phyloP scores from a whole-genome alignment of 306 rosid genomes.

The Lagenaria siceraria region DNA sequence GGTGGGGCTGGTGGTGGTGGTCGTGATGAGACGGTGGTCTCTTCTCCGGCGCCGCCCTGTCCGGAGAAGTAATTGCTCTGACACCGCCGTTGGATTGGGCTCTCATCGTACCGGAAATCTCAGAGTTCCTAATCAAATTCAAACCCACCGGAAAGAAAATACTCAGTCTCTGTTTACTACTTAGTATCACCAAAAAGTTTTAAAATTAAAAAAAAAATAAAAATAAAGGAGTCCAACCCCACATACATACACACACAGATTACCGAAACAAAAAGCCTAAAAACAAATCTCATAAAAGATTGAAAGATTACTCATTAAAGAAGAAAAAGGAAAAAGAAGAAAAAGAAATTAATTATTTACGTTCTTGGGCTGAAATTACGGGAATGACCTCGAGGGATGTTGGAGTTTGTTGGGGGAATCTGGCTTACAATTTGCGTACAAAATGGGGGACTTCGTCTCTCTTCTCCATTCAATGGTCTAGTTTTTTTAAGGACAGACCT shows the following conservation, averaged over 20 bases:
- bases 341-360: neutral
- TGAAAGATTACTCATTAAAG: neutral
- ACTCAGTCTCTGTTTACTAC: neutral
- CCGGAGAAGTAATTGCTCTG: slow-evolving; percentile 71
- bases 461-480: neutral
- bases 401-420: slow-evolving; percentile 10
- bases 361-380: neutral
- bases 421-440: slow-evolving; percentile 27
- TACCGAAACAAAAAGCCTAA: neutral
- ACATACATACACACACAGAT: neutral
- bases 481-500: slow-evolving; percentile 16
- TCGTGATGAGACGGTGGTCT: slow-evolving; percentile 18
- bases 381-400: slow-evolving; percentile 40
- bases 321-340: neutral
- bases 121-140: slow-evolving; percentile 53
- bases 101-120: slow-evolving; percentile 64
- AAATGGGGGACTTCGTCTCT: slow-evolving; percentile 5
- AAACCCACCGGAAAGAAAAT: neutral
- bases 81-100: slow-evolving; percentile 60
- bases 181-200: neutral
- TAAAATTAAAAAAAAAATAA: neutral
- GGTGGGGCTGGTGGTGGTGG: slow-evolving; percentile 24
- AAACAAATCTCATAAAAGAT: neutral
- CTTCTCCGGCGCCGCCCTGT: slow-evolving; percentile 81
- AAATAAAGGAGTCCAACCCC: neutral